These are phyloP conservation scores for Monosporascus cannonballus DNA, from an alignment of 2,329 filamentous ascomycete genomes.

Conservation along the genomic window DNA sequence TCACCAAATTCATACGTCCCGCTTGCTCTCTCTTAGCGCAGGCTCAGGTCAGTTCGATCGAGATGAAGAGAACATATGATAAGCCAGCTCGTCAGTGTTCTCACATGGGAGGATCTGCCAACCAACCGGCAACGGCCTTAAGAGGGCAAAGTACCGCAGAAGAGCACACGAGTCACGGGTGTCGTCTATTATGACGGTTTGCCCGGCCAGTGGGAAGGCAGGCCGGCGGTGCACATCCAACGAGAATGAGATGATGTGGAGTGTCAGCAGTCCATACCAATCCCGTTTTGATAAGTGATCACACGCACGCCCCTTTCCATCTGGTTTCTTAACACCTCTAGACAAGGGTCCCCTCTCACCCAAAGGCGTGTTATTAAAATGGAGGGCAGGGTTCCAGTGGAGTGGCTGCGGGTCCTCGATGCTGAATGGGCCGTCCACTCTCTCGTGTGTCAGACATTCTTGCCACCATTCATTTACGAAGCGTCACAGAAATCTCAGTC, in stretches of 20 bases:
- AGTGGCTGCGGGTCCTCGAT: slow-evolving; percentile 21
- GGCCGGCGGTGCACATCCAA: slow-evolving; percentile 11
- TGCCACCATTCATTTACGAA: slow-evolving; percentile 46
- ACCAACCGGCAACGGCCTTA: slow-evolving; percentile 17
- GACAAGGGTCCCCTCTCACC: neutral
- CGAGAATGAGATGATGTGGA: slow-evolving; percentile 21
- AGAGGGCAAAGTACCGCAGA: slow-evolving; percentile 10
- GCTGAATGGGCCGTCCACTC: slow-evolving; percentile 33
- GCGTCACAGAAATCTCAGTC: slow-evolving; percentile 34
- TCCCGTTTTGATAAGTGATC: slow-evolving; percentile 12
- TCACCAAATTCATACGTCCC: neutral
- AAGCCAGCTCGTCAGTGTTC: neutral
- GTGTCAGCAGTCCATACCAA: slow-evolving; percentile 21
- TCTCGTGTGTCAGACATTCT: slow-evolving; percentile 46
- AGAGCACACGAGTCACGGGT: slow-evolving; percentile 29
- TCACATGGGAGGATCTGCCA: slow-evolving; percentile 14
- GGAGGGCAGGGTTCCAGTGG: slow-evolving; percentile 21
- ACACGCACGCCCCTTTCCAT: slow-evolving; percentile 22
- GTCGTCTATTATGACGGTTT: slow-evolving; percentile 26
- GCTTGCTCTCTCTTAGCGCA: too few relatives aligned
- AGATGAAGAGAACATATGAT: neutral
- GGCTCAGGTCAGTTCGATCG: neutral
- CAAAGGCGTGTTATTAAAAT: slow-evolving; percentile 22
- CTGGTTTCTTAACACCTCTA: slow-evolving; percentile 6
- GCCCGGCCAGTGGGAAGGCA: slow-evolving; percentile 18